Conservation (phyloP, 192 early-diverging fungal species). For the Phycomyces blakesleeanus region DNA sequence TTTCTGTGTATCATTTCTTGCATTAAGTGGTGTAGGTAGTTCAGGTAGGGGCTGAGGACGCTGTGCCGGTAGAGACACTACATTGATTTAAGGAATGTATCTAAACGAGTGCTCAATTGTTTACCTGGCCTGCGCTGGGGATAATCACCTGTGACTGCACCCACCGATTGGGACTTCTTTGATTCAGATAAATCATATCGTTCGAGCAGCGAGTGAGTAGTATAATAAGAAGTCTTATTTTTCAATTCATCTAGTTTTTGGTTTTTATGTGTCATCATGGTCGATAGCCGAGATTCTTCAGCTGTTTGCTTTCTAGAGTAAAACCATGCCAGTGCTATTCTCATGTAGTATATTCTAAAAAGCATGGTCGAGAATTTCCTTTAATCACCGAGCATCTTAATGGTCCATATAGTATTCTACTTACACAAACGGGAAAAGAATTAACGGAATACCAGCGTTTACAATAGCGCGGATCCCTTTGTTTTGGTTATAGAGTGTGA, state of each 20-base stretch:
- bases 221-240: constrained; percentile 87
- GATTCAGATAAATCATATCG: constrained; percentile 56
- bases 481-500: neutral
- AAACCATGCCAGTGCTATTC: constrained; percentile 40
- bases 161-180: too few species aligned
- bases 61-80: too few species aligned
- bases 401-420: too few species aligned
- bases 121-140: too few species aligned
- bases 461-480: neutral
- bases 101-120: too few species aligned
- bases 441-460: neutral
- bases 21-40: too few species aligned
- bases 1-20: neutral
- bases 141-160: too few species aligned
- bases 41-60: too few species aligned
- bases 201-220: constrained; percentile 83
- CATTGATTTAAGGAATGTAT: too few species aligned
- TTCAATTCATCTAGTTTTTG: constrained; percentile 88
- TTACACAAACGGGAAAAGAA: neutral
- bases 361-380: too few species aligned
- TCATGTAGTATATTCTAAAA: constrained; percentile 21
- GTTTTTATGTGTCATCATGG: constrained; percentile 52
- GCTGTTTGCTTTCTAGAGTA: constrained; percentile 41
- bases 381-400: too few species aligned
- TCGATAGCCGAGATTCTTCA: constrained; percentile 40